Conservation (phyloP, 352 stramenopile species). For the Globisporangium heterothallicum region DNA sequence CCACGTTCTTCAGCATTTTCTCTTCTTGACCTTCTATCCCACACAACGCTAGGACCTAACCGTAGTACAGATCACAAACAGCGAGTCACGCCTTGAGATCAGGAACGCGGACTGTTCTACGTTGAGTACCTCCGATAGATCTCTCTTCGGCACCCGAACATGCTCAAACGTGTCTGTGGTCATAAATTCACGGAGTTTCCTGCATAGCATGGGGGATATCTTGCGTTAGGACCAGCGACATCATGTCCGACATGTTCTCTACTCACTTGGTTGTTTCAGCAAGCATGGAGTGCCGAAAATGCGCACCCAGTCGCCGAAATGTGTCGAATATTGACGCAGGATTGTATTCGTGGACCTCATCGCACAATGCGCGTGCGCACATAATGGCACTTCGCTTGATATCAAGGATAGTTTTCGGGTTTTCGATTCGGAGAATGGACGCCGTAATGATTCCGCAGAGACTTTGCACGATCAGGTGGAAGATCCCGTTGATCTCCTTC, state of each 20-base stretch:
- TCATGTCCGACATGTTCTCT: slow-evolving; percentile 1
- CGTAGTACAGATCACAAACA: not conserved
- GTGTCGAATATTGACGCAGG: slow-evolving; percentile 57
- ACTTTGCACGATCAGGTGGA: slow-evolving; percentile 71
- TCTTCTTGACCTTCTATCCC: slow-evolving; percentile 48
- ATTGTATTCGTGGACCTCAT: slow-evolving; percentile 78
- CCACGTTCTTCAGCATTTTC: slow-evolving; percentile 53
- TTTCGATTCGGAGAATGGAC: slow-evolving; percentile 52
- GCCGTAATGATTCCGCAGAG: slow-evolving; percentile 63
- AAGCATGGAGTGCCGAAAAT: slow-evolving; percentile 58
- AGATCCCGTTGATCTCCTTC: slow-evolving; percentile 81
- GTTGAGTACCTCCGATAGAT: slow-evolving; percentile 29
- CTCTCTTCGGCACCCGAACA: slow-evolving; percentile 34
- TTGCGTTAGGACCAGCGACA: not conserved
- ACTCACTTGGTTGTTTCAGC: slow-evolving; percentile 56
- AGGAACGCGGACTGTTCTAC: not conserved
- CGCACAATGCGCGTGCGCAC: slow-evolving; percentile 51
- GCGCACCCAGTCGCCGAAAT: slow-evolving; percentile 48
- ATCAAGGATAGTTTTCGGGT: slow-evolving; percentile 49
- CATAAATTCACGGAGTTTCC: slow-evolving; percentile 61
- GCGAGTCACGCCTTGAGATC: not conserved
- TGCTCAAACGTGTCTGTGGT: slow-evolving; percentile 66
- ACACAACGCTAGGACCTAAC: slow-evolving; percentile 42
- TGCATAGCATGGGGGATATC: slow-evolving; percentile 8
- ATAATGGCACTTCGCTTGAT: slow-evolving; percentile 62